Evolutionary conservation across 2,329 filamentous ascomycete genomes (phyloP), one percentile per base, ranked within the genome.

Genomic region (Trichoderma sp.): DNA sequence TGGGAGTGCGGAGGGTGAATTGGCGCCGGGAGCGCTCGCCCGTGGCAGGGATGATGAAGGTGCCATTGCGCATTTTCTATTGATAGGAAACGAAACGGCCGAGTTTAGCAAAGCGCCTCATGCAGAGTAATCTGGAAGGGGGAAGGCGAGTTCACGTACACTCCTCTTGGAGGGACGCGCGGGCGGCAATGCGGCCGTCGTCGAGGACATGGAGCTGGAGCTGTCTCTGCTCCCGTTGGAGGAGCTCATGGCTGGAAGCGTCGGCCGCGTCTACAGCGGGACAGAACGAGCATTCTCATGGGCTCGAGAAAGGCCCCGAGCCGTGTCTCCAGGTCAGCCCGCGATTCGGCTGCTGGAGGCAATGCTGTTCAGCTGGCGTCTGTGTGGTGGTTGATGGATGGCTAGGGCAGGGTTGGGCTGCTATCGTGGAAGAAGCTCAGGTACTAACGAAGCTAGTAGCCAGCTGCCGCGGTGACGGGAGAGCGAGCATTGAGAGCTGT

Each of bases 1-100:
- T 79, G 75, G 88, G 84, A 72, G 89, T 87, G 80, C 93, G 92
- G 33, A 98, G 87, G 27, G 93, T 96, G 79, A 98, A 95, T 77
- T 93, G 90, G 77, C 93, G 93, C 81, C 92, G 93, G 64, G 95
- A 90, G 78, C 95, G 93, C 84, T 97, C 94, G 80, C 96, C 95
- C 3, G 95, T 98, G 76, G 89, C 88, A 8, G 96, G 95, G 73
- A 97, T 89, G 79, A 98, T 93, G 83, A 97, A 95, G 62, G 94
- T 97, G 78, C 94, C 94, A 82, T 96, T 93, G 79, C 93, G 92
- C 77, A 97, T 88, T 89, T 95, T 91, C 90, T 92, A 81, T 38
- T 56, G 50, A 18, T 9, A 35, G 41, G 35, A 38, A 38, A 38
- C 21, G 38, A 38, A 31, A 12, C 50, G 24, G 33, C 38, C 41